phyloP scores from a whole-genome alignment of 352 stramenopile species.

The Phytopythium cucurbitacearum region DNA sequence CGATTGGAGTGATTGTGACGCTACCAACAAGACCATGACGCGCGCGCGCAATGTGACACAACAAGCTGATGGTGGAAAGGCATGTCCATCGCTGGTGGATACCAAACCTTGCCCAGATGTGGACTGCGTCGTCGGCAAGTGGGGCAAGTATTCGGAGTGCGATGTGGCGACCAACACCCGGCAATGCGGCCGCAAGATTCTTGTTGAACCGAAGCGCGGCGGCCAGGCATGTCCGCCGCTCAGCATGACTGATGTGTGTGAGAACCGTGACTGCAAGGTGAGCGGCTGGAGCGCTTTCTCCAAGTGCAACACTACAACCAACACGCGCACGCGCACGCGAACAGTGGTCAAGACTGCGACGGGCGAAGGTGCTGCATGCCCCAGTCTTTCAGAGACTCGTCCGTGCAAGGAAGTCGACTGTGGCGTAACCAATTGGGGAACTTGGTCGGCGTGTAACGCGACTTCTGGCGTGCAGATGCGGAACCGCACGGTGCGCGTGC shows the following conservation, averaged over 20 bases:
- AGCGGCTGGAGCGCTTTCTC: constrained; percentile 48
- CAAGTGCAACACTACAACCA: constrained; percentile 22
- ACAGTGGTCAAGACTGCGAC: constrained; percentile 16
- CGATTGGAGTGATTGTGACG: constrained; percentile 34
- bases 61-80: constrained; percentile 29
- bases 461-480: constrained; percentile 27
- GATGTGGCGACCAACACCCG: constrained; percentile 23
- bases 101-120: constrained; percentile 27
- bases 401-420: constrained; percentile 49
- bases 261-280: constrained; percentile 39
- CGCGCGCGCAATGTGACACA: constrained; percentile 25
- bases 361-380: constrained; percentile 40
- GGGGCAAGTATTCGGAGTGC: constrained; percentile 33
- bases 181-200: constrained; percentile 26
- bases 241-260: constrained; percentile 25
- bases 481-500: constrained; percentile 32
- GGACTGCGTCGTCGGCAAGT: constrained; percentile 49
- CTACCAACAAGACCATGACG: constrained; percentile 23
- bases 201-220: constrained; percentile 27
- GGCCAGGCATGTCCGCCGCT: constrained; percentile 38
- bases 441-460: constrained; percentile 39
- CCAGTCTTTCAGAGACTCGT: constrained; percentile 28
- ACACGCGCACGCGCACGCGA: constrained; percentile 38
- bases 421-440: constrained; percentile 39
- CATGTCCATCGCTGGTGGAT: constrained; percentile 30